Base-by-base conservation (phyloP, 2,329 filamentous ascomycete species). In the Fusarium chaquense region DNA sequence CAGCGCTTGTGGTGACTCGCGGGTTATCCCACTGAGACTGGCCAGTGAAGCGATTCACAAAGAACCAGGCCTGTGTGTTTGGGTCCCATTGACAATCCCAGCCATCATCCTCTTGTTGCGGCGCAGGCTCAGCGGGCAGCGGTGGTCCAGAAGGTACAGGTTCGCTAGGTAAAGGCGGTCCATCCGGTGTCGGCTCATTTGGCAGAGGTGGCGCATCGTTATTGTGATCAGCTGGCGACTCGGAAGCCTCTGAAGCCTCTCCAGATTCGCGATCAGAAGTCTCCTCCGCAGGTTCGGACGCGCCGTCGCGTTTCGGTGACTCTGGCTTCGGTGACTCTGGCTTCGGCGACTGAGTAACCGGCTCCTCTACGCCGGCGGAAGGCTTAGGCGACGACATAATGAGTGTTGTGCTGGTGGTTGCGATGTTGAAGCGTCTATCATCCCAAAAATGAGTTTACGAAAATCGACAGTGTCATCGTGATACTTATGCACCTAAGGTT, bases 11-110 rank as follows among this genome's bases (percentile, higher is more conserved):
- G 7, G 90, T 86, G 6, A 95, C 83, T 51, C 94, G 91, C 8
- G 94, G 94, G 75, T 97, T 97, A 36, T 95, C 91, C 91, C 93
- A 96, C 76, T 96, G 93, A 56, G 89, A 89, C 62, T 87, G 82
- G 36, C 88, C 86, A 6, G 92, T 96, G 78, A 92, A 90, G 71
- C 90, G 89, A 78, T 97, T 97, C 83, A 90, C 90, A 81, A 97
- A 97, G 81, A 93, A 97, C 82, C 90, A 97, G 6, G 89, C 86
- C 69, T 90, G 86, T 3, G 86, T 85, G 53, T 79, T 84, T 26
- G 86, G 81, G 73, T 97, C 93, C 92, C 92, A 97, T 62, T 92
- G 84, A 36, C 89, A 89, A 62, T 92, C 89, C 94, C 94, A 97
- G 62, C 94, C 94, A 73, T 91, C 89, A 64, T 90, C 87, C 77